Conservation (phyloP, 345 rosid genomes). For the Citrus glauca region DNA sequence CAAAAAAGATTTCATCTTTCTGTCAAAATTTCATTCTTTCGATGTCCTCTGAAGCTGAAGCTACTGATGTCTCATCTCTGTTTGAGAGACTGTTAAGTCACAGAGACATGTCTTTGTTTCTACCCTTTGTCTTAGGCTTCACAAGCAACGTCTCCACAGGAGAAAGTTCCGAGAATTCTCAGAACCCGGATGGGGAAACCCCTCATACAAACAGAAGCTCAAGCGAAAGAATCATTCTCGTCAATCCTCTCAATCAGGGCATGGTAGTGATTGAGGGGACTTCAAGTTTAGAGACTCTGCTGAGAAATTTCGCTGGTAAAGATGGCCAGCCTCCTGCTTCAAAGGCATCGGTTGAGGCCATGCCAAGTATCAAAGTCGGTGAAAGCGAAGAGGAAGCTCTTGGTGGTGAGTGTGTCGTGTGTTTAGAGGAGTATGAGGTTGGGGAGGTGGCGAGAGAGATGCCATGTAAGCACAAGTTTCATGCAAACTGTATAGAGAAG, state of each 20-base stretch:
- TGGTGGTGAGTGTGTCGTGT: conserved; percentile 54
- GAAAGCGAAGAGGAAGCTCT: conserved; percentile 24
- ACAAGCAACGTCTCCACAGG: conserved; percentile 1
- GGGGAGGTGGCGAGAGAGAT: conserved; percentile 59
- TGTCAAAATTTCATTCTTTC: not conserved
- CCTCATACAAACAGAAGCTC: not conserved
- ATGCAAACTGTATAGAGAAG: conserved; percentile 61
- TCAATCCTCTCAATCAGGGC: conserved; percentile 66
- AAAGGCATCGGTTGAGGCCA: conserved; percentile 58
- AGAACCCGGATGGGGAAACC: conserved; percentile 31
- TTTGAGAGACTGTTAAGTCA: conserved; percentile 34
- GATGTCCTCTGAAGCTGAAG: conserved; percentile 34
- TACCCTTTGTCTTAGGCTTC: conserved; percentile 57
- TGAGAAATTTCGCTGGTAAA: conserved; percentile 28
- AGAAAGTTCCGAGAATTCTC: conserved; percentile 6
- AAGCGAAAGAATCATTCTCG: conserved; percentile 49
- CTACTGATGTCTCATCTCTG: conserved; percentile 35
- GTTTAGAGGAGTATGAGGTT: conserved; percentile 56
- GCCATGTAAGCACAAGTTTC: conserved; percentile 83
- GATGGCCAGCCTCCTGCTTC: conserved; percentile 81
- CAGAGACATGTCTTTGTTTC: conserved; percentile 36
- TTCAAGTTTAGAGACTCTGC: conserved; percentile 38
- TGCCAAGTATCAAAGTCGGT: conserved; percentile 42
- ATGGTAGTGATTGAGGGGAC: conserved; percentile 60
- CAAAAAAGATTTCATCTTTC: not conserved